Conservation (phyloP, 2,329 filamentous ascomycete species). For the Neonectria faginata region DNA sequence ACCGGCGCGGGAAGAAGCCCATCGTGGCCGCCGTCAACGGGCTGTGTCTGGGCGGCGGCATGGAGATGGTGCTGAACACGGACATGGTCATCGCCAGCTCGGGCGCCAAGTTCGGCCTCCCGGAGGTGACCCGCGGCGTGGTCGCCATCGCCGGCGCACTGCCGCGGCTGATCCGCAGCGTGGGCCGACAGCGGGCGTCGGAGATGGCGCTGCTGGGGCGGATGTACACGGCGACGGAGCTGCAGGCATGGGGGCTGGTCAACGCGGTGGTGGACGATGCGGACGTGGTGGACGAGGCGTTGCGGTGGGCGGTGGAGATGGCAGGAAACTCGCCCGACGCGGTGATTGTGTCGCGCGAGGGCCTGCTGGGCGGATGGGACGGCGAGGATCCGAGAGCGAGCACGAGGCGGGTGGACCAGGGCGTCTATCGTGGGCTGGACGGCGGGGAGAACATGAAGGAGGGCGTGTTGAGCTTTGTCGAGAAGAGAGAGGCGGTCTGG, state of each 20-base stretch:
- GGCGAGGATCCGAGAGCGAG: constrained; percentile 72
- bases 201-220: constrained; percentile 78
- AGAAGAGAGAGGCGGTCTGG: constrained; percentile 79
- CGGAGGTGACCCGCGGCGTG: constrained; percentile 77
- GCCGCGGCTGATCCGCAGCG: constrained; percentile 70
- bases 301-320: constrained; percentile 71
- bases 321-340: constrained; percentile 78
- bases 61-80: constrained; percentile 78
- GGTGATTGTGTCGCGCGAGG: constrained; percentile 79
- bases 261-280: constrained; percentile 68
- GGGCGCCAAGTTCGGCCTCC: constrained; percentile 71
- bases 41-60: constrained; percentile 77
- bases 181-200: constrained; percentile 75
- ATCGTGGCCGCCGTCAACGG: constrained; percentile 81
- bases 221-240: constrained; percentile 68
- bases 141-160: constrained; percentile 76
- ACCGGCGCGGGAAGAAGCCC: constrained; percentile 76
- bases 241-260: constrained; percentile 75
- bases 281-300: constrained; percentile 66
- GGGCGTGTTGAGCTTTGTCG: constrained; percentile 79
- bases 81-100: constrained; percentile 74
- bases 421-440: constrained; percentile 70
- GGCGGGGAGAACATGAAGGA: constrained; percentile 79
- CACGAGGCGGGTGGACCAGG: constrained; percentile 67
- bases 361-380: constrained; percentile 79